These are phyloP conservation scores for Trypanosoma mega DNA, from an alignment of 208 protist species.

Conservation along the genomic window DNA sequence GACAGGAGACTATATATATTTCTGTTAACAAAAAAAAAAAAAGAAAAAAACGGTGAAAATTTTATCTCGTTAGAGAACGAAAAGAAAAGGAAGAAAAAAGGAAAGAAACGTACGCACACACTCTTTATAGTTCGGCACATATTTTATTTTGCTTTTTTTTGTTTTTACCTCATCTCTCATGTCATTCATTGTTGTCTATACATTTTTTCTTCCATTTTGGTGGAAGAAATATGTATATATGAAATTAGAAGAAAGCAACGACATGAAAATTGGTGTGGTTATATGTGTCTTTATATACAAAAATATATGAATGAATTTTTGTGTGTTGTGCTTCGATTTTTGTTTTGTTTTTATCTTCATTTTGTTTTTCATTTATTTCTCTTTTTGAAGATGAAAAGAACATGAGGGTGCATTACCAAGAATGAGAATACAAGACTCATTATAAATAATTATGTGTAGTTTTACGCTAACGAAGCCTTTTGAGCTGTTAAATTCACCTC, in stretches of 20 bases:
- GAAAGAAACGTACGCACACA: conserved; percentile 1
- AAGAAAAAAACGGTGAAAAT: conserved; percentile 1
- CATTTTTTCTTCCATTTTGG: conserved; percentile 6
- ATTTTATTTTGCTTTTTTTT: conserved; percentile 19
- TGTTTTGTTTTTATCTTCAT: not conserved
- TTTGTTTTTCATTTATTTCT: not conserved
- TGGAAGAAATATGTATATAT: too few species aligned
- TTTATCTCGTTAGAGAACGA: not conserved
- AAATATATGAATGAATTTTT: not conserved
- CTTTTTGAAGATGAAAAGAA: not conserved
- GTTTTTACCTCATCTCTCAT: too few species aligned
- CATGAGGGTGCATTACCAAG: not conserved
- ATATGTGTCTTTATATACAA: too few species aligned
- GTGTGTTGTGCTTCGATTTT: not conserved
- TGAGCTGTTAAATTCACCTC: too few species aligned
- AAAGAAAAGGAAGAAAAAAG: conserved; percentile 1
- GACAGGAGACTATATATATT: not conserved
- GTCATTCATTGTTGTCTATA: too few species aligned
- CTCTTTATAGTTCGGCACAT: too few species aligned
- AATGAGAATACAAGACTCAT: too few species aligned
- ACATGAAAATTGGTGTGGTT: too few species aligned
- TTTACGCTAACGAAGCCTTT: too few species aligned
- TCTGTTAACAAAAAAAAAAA: conserved; percentile 18
- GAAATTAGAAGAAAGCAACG: too few species aligned
- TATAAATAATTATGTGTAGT: too few species aligned